Conservation (phyloP, 306 rosid genomes). For the Vigna mungo region DNA sequence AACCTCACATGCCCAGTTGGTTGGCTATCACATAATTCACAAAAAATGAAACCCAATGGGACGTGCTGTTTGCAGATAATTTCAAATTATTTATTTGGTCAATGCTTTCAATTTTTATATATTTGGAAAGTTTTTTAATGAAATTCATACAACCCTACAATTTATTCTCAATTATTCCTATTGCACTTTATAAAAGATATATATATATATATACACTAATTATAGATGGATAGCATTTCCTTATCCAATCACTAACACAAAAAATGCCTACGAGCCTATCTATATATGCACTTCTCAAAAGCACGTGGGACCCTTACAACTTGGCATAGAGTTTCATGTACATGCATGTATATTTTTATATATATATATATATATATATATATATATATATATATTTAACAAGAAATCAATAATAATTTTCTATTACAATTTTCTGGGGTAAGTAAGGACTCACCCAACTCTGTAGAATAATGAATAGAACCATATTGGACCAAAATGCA, state of each 20-base stretch:
- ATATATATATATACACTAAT: not conserved
- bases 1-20: conserved; percentile 50
- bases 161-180: conserved; percentile 43
- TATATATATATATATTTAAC: not conserved
- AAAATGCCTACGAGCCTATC: conserved; percentile 8
- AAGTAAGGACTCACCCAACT: conserved; percentile 5
- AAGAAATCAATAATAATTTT: not conserved
- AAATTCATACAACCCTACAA: not conserved
- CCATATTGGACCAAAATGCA: not conserved
- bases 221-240: not conserved
- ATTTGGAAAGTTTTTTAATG: not conserved
- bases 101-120: conserved; percentile 27
- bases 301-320: conserved; percentile 32
- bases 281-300: conserved; percentile 29
- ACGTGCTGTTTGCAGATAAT: not conserved
- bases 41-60: conserved; percentile 18
- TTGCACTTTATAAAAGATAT: conserved; percentile 8
- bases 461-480: conserved; percentile 9
- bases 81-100: conserved; percentile 34
- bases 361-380: not conserved
- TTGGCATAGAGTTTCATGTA: conserved; percentile 38
- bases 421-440: not conserved
- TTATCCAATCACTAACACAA: conserved; percentile 44
- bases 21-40: conserved; percentile 27
- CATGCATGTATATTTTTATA: conserved; percentile 29